Conservation (phyloP, 1,139 yeast species). For the Sugiyamaella japonica region DNA sequence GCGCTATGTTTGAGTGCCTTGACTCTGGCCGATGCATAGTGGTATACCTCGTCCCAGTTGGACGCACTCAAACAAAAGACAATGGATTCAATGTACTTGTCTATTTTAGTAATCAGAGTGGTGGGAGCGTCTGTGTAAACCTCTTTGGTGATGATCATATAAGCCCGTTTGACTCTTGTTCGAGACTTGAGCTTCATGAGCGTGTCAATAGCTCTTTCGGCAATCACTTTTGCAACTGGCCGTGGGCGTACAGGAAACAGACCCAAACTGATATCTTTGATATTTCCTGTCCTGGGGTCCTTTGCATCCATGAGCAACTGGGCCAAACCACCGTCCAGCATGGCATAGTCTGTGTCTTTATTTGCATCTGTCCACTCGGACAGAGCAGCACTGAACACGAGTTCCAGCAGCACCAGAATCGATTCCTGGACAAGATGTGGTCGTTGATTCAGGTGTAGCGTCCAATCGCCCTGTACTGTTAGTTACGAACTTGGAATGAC, state of each 20-base stretch:
- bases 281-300: conserved; percentile 24
- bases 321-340: background rate
- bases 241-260: conserved; percentile 38
- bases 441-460: conserved; percentile 35
- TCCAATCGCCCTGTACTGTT: conserved; percentile 18
- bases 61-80: conserved; percentile 56
- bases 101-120: conserved; percentile 45
- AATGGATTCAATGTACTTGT: conserved; percentile 48
- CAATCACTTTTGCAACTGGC: conserved; percentile 30
- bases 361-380: conserved; percentile 39
- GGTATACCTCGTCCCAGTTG: conserved; percentile 48
- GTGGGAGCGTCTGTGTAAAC: conserved; percentile 16
- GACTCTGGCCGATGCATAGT: conserved; percentile 18
- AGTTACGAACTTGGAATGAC: too few species aligned
- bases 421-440: conserved; percentile 33
- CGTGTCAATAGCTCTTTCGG: conserved; percentile 31
- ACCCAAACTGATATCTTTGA: conserved; percentile 25
- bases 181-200: conserved; percentile 21
- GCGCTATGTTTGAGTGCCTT: conserved; percentile 6
- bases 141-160: conserved; percentile 18
- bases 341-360: conserved; percentile 24
- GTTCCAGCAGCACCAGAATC: conserved; percentile 35
- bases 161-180: conserved; percentile 17
- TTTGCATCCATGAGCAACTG: conserved; percentile 9
- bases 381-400: conserved; percentile 38